Conservation (phyloP, 768 basidiomycete genomes). For the Podaxis sp. region DNA sequence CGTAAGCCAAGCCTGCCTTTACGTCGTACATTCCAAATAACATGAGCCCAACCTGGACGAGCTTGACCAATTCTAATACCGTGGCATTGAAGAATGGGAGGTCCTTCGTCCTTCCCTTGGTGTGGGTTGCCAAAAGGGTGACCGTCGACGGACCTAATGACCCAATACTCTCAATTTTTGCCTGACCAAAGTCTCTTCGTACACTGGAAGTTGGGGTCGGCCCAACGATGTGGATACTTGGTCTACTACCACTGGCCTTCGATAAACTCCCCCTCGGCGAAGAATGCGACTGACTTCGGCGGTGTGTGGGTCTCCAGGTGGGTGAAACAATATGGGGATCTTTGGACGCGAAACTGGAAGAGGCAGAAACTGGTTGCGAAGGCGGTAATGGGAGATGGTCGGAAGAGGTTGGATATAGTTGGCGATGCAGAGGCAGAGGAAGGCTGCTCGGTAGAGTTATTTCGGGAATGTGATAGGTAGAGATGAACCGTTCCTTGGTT, state of each 20-base stretch:
- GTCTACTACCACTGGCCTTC: constrained; percentile 14
- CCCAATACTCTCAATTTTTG: not conserved
- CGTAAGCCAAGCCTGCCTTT: constrained; percentile 9
- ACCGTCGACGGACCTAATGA: not conserved
- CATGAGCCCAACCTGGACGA: constrained; percentile 66
- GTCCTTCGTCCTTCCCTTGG: constrained; percentile 27
- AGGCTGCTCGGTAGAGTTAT: constrained; percentile 4
- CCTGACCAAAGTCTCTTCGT: not conserved
- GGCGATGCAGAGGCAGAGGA: constrained; percentile 2
- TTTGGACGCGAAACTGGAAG: constrained; percentile 9
- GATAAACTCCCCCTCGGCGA: constrained; percentile 12
- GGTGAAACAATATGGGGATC: constrained; percentile 9
- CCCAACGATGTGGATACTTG: constrained; percentile 7
- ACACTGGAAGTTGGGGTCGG: constrained; percentile 14
- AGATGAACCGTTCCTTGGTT: constrained; percentile 76
- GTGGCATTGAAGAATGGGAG: constrained; percentile 50
- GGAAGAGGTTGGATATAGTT: not conserved
- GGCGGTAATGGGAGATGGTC: constrained; percentile 42
- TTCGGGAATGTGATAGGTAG: constrained; percentile 39
- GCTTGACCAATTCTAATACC: constrained; percentile 72
- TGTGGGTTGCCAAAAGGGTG: not conserved
- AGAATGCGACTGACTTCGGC: constrained; percentile 14
- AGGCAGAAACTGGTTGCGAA: constrained; percentile 18
- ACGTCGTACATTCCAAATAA: constrained; percentile 61
- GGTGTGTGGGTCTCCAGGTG: constrained; percentile 17